phyloP scores from a whole-genome alignment of 768 basidiomycete species.

The Gloeopeniophorella convolvens region DNA sequence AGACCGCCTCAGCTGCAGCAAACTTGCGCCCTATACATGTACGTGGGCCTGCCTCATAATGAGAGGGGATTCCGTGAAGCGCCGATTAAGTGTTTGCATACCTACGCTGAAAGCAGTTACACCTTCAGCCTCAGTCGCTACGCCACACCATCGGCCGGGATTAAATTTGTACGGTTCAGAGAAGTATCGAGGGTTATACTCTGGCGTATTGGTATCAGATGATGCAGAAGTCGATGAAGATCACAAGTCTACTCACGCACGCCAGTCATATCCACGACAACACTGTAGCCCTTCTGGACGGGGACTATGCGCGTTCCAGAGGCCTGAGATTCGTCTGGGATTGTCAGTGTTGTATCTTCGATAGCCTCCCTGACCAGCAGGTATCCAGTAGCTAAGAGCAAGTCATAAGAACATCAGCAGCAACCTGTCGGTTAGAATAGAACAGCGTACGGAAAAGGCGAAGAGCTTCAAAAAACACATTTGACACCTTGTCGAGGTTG shows the following conservation, averaged over 20 bases:
- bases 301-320: constrained; percentile 16
- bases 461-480: constrained; percentile 28
- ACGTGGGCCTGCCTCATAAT: constrained; percentile 36
- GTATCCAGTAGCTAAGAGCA: constrained; percentile 27
- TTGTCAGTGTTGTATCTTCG: constrained; percentile 25
- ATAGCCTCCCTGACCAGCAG: constrained; percentile 28
- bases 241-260: constrained; percentile 13
- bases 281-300: constrained; percentile 24
- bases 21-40: constrained; percentile 51
- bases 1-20: constrained; percentile 46
- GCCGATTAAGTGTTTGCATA: constrained; percentile 8
- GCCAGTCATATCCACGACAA: constrained; percentile 29
- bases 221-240: too few relatives aligned
- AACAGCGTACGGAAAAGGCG: constrained; percentile 33
- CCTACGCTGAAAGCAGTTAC: constrained; percentile 20
- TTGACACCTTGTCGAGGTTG: constrained; percentile 28
- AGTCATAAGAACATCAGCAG: background rate
- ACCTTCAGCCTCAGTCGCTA: constrained; percentile 10
- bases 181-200: constrained; percentile 33
- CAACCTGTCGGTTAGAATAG: background rate
- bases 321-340: too few relatives aligned
- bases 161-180: constrained; percentile 32
- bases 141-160: constrained; percentile 35
- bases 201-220: constrained; percentile 22
- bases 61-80: background rate